Base-by-base conservation (phyloP, 192 early-diverging fungal species). In the Bifiguratus adelaidae region DNA sequence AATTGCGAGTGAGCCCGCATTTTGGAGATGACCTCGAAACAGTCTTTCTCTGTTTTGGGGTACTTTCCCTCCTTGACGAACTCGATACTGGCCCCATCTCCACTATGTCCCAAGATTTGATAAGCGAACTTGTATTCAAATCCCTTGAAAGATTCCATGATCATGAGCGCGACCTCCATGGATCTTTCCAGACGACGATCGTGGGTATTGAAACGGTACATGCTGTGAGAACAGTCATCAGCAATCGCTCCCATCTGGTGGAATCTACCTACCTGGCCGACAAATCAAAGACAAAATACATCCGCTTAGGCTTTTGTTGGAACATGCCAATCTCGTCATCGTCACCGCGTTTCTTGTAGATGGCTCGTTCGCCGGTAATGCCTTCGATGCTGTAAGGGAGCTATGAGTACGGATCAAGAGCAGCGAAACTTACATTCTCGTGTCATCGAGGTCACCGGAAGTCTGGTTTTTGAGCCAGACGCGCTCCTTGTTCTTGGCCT, bases 91-190 rank as follows among this genome's bases (percentile, higher is more conserved):
- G 80, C 70, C 3, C 75, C 70, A 58, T 89, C 87, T 9, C 87
- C 80, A 40, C 78, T 81, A 61, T 89, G 87, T 2, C 85, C 87
- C 16, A 74, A 52, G 56, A 89, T 85, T 16, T 71, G 70, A 57
- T 89, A 89, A 19, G 56, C 65, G 34, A 84, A 89, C 58, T 87
- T 89, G 65, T 87, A 68, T 48, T 86, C 85, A 64, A 87, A 80
- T 18, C 63, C 61, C 19, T 78, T 61, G 67, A 89, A 78, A 9
- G 80, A 71, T 48, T 85, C 80, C 83, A 86, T 86, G 8, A 86
- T 60, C 73, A 78, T 73, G 7, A 78, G 50, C 0, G 76, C 76
- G 8, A 78, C 70, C 48, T 78, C 76, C 70, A 78, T 70, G 13
- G 72, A 77, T 12, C 78, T 61, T 22, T 80, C 73, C 44, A 80